Percentiles rank a stretch among this genome's conserved stretches.
Conservation (phyloP, 1,284 basidiomycete genomes). For the Phellopilus nigrolimitatus region DNA sequence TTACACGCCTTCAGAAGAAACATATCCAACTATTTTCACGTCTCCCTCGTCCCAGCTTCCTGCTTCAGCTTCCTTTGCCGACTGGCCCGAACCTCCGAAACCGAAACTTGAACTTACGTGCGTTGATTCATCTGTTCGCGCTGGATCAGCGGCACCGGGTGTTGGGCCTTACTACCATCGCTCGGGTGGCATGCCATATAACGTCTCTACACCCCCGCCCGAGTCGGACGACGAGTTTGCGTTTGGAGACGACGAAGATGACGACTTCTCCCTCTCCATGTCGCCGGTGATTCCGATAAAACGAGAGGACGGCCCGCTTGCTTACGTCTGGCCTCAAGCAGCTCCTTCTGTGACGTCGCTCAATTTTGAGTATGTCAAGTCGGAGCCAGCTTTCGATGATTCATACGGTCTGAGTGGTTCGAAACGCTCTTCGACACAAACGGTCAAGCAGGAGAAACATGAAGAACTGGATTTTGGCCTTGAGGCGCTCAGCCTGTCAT, state of each 20-base stretch:
- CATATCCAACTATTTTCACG: conserved; percentile 6
- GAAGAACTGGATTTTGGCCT: conserved; percentile 37
- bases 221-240: conserved; percentile 56
- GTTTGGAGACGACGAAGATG: conserved; percentile 25
- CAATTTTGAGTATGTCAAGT: conserved; percentile 43
- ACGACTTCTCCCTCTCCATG: conserved; percentile 26
- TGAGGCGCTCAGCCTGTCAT: conserved; percentile 24
- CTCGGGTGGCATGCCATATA: conserved; percentile 34
- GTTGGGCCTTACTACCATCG: conserved; percentile 5
- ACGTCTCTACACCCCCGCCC: conserved; percentile 53
- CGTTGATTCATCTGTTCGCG: neutral
- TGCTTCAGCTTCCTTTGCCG: neutral
- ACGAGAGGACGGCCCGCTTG: conserved; percentile 11
- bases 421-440: conserved; percentile 32
- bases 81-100: conserved; percentile 6
- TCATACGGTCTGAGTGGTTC: conserved; percentile 38
- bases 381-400: conserved; percentile 53
- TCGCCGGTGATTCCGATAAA: conserved; percentile 6
- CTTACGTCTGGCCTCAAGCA: conserved; percentile 13
- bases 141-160: neutral
- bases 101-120: conserved; percentile 13
- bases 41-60: neutral
- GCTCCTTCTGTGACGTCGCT: conserved; percentile 13
- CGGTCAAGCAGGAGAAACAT: conserved; percentile 34
- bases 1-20: conserved; percentile 39